phyloP scores from a whole-genome alignment of 371 early-diverging fungal species.

The Syncephalastrum monosporum region DNA sequence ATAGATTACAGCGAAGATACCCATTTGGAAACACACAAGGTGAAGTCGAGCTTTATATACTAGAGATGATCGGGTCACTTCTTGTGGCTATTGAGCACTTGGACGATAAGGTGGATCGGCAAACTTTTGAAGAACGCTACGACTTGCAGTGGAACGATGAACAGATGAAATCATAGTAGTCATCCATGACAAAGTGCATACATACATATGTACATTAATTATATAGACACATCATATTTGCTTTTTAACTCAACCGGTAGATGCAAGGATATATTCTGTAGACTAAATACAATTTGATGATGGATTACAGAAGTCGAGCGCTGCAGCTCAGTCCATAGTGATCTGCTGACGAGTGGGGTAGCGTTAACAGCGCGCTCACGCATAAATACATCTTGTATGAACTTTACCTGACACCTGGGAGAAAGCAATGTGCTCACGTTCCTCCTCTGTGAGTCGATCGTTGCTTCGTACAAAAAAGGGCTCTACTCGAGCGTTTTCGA shows the following conservation, averaged over 20 bases:
- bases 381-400: background rate
- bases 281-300: background rate
- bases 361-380: background rate
- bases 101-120: slow-evolving; percentile 4
- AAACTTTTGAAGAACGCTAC: slow-evolving; percentile 14
- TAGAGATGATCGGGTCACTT: background rate
- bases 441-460: slow-evolving; percentile 12
- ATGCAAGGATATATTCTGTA: too few species aligned
- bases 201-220: background rate
- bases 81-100: slow-evolving; percentile 1
- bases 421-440: slow-evolving; percentile 11
- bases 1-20: slow-evolving; percentile 11
- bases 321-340: slow-evolving; percentile 24
- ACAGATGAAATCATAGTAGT: background rate
- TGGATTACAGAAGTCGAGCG: background rate
- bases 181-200: background rate
- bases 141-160: slow-evolving; percentile 6
- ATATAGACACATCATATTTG: background rate
- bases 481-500: slow-evolving; percentile 22
- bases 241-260: background rate
- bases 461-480: slow-evolving; percentile 43
- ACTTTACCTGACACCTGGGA: slow-evolving; percentile 24
- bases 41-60: slow-evolving; percentile 8
- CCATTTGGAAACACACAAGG: slow-evolving; percentile 6
- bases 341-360: slow-evolving; percentile 6